Evolutionary conservation across 2,329 filamentous ascomycete species (phyloP).

Genomic region (Fusarium sp.): DNA sequence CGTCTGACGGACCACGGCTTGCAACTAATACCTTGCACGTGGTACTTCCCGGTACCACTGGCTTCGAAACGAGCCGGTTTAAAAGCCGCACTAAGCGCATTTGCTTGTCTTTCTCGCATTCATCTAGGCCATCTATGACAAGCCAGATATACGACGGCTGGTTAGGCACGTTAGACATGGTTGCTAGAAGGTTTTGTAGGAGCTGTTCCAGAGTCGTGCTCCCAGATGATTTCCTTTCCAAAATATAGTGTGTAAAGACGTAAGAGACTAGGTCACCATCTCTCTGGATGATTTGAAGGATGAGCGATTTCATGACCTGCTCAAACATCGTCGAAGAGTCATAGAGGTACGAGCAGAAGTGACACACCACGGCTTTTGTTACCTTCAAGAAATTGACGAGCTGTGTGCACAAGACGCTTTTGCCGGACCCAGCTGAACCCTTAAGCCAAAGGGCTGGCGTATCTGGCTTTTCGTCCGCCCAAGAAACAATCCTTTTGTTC

Average conservation of each 20-base stretch:
- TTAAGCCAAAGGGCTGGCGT: slow-evolving; percentile 20
- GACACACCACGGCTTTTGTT: neutral
- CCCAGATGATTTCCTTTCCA: slow-evolving; percentile 22
- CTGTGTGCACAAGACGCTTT: slow-evolving; percentile 30
- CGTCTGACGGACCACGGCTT: neutral
- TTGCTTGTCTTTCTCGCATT: slow-evolving; percentile 25
- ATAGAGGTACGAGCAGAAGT: slow-evolving; percentile 29
- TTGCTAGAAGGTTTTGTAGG: slow-evolving; percentile 1
- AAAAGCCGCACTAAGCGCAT: slow-evolving; percentile 3
- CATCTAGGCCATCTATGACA: slow-evolving; percentile 27
- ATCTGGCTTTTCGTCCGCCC: slow-evolving; percentile 6
- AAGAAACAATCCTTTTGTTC: slow-evolving; percentile 2
- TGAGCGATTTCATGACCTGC: slow-evolving; percentile 14
- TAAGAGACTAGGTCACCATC: slow-evolving; percentile 22
- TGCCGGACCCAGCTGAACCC: slow-evolving; percentile 23
- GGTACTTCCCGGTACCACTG: neutral
- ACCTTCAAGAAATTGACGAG: slow-evolving; percentile 28
- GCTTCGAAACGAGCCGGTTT: slow-evolving; percentile 3
- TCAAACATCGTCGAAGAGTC: slow-evolving; percentile 13
- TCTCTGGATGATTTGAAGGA: slow-evolving; percentile 16
- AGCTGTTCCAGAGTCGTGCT: slow-evolving; percentile 5
- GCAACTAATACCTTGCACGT: slow-evolving; percentile 26
- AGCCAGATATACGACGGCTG: slow-evolving; percentile 16
- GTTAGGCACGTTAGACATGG: neutral
- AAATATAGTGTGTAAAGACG: slow-evolving; percentile 12